Percentiles rank a stretch among this genome's conserved stretches.
Conservation (phyloP, 176 grass and related monocot species). For the Luzula sylvatica region DNA sequence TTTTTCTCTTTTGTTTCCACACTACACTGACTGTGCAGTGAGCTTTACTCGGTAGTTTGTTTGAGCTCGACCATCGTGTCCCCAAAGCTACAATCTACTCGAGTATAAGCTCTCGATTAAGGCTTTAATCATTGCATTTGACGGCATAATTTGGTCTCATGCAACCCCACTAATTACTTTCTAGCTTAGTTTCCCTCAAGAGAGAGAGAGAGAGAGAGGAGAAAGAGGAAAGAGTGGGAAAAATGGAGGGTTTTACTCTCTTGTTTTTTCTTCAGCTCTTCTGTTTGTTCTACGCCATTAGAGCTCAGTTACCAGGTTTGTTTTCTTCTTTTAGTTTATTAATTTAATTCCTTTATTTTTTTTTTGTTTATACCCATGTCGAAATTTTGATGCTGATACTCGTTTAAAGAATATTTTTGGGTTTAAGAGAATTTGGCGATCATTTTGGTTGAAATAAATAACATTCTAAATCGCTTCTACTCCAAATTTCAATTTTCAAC, state of each 20-base stretch:
- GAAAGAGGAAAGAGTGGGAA: background rate
- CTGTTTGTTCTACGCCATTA: background rate
- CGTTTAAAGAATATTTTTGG: background rate
- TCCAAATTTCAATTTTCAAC: background rate
- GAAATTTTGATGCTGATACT: background rate
- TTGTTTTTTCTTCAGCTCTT: background rate
- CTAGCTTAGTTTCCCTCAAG: no score
- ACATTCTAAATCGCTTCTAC: no score
- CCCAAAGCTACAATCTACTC: background rate
- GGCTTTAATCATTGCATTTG: background rate
- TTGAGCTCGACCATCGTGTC: background rate
- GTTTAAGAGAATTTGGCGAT: background rate
- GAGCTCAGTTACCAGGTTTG: constrained; percentile 6
- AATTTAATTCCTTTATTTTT: background rate
- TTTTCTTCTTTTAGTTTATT: background rate
- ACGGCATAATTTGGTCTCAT: background rate
- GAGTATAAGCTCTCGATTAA: background rate
- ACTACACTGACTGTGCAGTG: constrained; percentile 2
- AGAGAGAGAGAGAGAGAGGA: no score
- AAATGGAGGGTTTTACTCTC: background rate
- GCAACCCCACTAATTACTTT: background rate
- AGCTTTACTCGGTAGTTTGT: background rate
- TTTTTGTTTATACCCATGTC: background rate
- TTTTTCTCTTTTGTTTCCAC: constrained; percentile 18
- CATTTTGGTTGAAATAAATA: no score